Evolutionary conservation across 164 flowering plant genomes (phyloP), one percentile per base, ranked within the genome.

Genomic region (Magnolia sinica): DNA sequence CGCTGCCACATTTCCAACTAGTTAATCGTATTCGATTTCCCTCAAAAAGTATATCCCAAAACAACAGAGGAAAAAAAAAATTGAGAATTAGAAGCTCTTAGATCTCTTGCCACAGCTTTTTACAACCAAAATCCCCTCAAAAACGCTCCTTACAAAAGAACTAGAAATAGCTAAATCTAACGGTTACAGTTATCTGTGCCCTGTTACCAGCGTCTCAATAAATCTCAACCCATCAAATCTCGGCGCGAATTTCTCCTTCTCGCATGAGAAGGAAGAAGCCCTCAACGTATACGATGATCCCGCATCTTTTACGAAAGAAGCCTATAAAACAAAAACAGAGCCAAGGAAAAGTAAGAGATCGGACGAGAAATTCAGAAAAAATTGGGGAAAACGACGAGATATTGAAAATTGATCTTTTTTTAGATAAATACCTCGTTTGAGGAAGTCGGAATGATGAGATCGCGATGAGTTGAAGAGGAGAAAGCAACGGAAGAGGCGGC

Each of bases 171-270:
- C 45, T 37, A 37, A 37, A 37, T 37, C 45, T 37, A 37, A 37
- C 45, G 45, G 45, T 37, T 37, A 37, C 7, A 3, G 52, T 80
- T 74, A 89, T 74, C 90, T 79, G 69, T 87, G 91, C 10, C 87
- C 90, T 3, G 90, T 89, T 37, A 86, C 82, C 73, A 89, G 71
- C 5, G 89, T 87, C 79, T 86, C 90, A 2, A 89, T 86, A 83
- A 87, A 87, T 78, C 87, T 87, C 80, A 87, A 76, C 1, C 90
- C 92, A 73, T 86, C 90, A 61, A 85, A 85, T 74, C 86, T 81
- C 3, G 88, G 90, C 76, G 83, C 85, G 55, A 86, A 85, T 73
- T 77, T 80, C 64, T 81, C 85, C 78, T 74, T 79, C 0, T 78
- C 76, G 61, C 19, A 68, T 4, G 37, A 55, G 61, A 16, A 11